phyloP scores from a whole-genome alignment of 306 rosid genomes.

The Vachellia pachyceras region DNA sequence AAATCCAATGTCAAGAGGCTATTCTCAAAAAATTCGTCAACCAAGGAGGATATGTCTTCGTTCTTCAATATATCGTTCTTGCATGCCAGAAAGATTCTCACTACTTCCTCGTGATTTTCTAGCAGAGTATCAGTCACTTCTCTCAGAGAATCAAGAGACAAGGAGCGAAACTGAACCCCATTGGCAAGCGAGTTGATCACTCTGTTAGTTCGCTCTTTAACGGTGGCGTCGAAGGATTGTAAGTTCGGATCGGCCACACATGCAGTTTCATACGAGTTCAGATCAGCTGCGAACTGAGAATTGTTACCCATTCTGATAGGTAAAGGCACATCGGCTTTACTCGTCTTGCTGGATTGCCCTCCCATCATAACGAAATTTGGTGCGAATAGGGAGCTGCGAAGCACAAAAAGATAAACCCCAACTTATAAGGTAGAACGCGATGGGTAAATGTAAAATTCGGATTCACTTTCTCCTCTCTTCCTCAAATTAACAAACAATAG shows the following conservation, averaged over 20 bases:
- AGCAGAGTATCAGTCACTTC: constrained; percentile 73
- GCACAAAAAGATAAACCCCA: constrained; percentile 22
- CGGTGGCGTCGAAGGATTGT: constrained; percentile 65
- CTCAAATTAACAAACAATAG: constrained; percentile 15
- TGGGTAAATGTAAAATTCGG: neutral
- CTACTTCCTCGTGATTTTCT: constrained; percentile 83
- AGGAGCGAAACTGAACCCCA: constrained; percentile 63
- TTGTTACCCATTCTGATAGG: constrained; percentile 49
- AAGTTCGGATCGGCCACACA: constrained; percentile 67
- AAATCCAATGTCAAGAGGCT: constrained; percentile 72
- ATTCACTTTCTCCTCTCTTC: neutral
- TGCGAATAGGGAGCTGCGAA: constrained; percentile 4
- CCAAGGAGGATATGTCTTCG: constrained; percentile 65
- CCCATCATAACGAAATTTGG: constrained; percentile 62
- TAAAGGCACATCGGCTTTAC: constrained; percentile 39
- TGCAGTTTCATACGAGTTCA: constrained; percentile 82
- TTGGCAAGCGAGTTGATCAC: constrained; percentile 67
- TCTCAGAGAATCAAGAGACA: constrained; percentile 69
- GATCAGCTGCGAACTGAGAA: constrained; percentile 56
- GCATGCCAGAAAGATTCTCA: constrained; percentile 66
- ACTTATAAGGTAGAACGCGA: neutral
- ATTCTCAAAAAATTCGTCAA: constrained; percentile 69
- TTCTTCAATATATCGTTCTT: constrained; percentile 72
- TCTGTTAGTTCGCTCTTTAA: constrained; percentile 70
- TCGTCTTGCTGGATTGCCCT: constrained; percentile 61